Evolutionary conservation across 371 early-diverging fungal species (phyloP).

Genomic region (Mortierella sp.): DNA sequence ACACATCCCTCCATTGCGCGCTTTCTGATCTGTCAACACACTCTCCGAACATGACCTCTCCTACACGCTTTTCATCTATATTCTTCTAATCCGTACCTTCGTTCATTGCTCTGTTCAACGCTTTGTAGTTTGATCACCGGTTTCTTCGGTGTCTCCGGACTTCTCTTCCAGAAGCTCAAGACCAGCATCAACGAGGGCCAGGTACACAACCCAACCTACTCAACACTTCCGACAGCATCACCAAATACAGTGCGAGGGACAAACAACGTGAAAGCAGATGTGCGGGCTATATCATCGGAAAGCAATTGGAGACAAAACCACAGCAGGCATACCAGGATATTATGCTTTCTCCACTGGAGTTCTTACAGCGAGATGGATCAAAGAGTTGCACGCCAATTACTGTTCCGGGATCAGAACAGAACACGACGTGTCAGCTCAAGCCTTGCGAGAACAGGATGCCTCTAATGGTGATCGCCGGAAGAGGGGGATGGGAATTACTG

Average conservation of each 20-base stretch:
- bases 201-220: slow-evolving; percentile 33
- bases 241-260: neutral
- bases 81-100: neutral
- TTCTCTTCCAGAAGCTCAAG: slow-evolving; percentile 55
- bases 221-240: neutral
- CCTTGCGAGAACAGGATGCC: too few relatives aligned
- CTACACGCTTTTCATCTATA: neutral
- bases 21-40: neutral
- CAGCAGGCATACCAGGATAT: neutral
- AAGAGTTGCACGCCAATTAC: neutral
- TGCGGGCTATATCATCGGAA: neutral
- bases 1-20: neutral
- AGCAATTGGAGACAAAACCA: neutral
- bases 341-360: neutral
- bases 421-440: neutral
- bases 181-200: slow-evolving; percentile 59
- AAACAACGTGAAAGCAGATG: neutral
- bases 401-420: neutral
- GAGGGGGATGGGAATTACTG: neutral
- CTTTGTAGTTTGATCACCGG: slow-evolving; percentile 57
- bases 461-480: neutral
- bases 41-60: neutral
- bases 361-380: neutral
- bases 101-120: neutral
- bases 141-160: slow-evolving; percentile 60